A percentile compares a stretch with the other conserved stretches of the same genome.
Evolutionary conservation across 257 asterid species (phyloP).

Genomic region (Nemophila menziesii): DNA sequence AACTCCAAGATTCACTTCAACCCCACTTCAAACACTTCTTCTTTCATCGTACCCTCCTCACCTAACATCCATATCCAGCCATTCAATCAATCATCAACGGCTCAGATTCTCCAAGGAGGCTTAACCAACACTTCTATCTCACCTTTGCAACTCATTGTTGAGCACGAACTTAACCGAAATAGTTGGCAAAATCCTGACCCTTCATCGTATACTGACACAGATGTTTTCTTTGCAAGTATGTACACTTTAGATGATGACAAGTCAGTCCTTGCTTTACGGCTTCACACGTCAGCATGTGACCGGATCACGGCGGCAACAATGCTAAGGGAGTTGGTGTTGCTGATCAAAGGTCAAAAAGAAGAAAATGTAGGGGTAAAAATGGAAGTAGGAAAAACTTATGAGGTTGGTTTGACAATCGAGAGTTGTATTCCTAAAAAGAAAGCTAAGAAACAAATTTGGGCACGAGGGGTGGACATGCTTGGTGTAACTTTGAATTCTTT

Average conservation of each 20-base stretch:
- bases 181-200: conserved; percentile 38
- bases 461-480: conserved; percentile 72
- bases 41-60: conserved; percentile 36
- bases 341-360: conserved; percentile 16
- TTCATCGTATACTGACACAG: conserved; percentile 17
- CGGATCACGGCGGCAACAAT: conserved; percentile 52
- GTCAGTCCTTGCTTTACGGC: conserved; percentile 46
- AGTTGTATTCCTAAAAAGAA: conserved; percentile 56
- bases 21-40: conserved; percentile 28
- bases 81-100: conserved; percentile 46
- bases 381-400: conserved; percentile 18
- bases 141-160: conserved; percentile 54
- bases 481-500: conserved; percentile 72
- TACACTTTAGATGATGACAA: conserved; percentile 25
- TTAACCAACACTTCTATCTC: conserved; percentile 15
- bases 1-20: conserved; percentile 51
- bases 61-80: conserved; percentile 47
- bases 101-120: conserved; percentile 37
- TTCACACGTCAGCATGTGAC: conserved; percentile 79
- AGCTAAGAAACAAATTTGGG: conserved; percentile 74
- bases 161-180: conserved; percentile 56
- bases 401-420: conserved; percentile 50
- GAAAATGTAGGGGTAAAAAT: conserved; percentile 10
- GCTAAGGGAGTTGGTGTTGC: conserved; percentile 37
- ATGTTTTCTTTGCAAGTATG: conserved; percentile 50